A percentile compares a stretch with the other conserved stretches of the same genome.
phyloP scores from a whole-genome alignment of 208 protist genomes.

The Acanthamoeba sp. region DNA sequence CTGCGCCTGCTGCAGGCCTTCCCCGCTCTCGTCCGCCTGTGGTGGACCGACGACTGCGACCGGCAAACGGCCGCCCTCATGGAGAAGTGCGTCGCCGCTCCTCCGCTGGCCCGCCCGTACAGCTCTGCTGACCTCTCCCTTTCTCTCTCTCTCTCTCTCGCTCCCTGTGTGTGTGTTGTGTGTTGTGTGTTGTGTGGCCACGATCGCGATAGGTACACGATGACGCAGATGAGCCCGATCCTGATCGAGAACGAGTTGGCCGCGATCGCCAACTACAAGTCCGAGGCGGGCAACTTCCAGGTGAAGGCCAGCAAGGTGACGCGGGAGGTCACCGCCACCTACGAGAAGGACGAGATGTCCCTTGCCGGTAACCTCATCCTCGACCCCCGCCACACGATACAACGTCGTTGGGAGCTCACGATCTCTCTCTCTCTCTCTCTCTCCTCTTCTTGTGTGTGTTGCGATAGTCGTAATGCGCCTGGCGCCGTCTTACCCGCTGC shows the following conservation, averaged over 20 bases:
- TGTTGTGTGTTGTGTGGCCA: background rate
- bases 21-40: constrained; percentile 58
- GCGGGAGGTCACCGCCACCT: constrained; percentile 67
- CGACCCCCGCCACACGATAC: no score
- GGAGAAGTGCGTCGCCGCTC: constrained; percentile 54
- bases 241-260: constrained; percentile 73
- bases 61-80: constrained; percentile 48
- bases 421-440: no score
- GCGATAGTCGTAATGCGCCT: constrained; percentile 67
- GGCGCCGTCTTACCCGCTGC: constrained; percentile 42
- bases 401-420: no score
- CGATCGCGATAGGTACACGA: constrained; percentile 51
- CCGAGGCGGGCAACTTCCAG: constrained; percentile 49
- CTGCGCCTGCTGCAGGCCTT: constrained; percentile 67
- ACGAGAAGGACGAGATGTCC: constrained; percentile 72
- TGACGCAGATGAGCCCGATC: constrained; percentile 34
- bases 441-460: background rate
- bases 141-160: background rate
- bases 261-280: constrained; percentile 35
- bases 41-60: constrained; percentile 74
- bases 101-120: background rate
- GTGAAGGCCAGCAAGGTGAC: constrained; percentile 67
- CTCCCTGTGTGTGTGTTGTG: background rate
- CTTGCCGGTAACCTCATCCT: background rate
- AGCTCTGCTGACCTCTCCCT: background rate